Evolutionary conservation across 495 filamentous ascomycete genomes (phyloP).

Genomic region (Tuber indicum): DNA sequence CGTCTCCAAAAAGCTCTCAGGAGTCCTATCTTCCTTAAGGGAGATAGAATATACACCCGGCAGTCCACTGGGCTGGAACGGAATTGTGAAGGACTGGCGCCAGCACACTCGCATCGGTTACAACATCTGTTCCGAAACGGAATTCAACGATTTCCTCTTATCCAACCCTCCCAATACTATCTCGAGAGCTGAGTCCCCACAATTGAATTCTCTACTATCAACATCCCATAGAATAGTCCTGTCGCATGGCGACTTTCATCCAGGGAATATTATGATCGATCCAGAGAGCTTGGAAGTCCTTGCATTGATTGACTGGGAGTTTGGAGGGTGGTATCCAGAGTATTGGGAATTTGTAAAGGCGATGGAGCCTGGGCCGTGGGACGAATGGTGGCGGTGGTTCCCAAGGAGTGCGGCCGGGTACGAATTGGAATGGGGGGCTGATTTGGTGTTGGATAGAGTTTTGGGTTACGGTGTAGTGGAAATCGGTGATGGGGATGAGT

Average conservation of each 20-base stretch:
- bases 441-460: conserved; percentile 1
- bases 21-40: conserved; percentile 16
- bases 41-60: neutral
- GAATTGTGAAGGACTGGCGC: conserved; percentile 22
- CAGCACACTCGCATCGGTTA: neutral
- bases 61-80: conserved; percentile 13
- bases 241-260: conserved; percentile 47
- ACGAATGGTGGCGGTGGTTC: neutral
- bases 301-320: conserved; percentile 44
- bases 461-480: neutral
- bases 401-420: neutral
- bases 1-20: conserved; percentile 7
- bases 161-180: conserved; percentile 6
- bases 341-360: conserved; percentile 47
- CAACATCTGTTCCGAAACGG: conserved; percentile 15
- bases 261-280: conserved; percentile 44
- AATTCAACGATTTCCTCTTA: conserved; percentile 29
- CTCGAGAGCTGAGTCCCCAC: conserved; percentile 7
- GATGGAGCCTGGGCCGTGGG: conserved; percentile 9
- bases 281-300: conserved; percentile 41
- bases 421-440: neutral
- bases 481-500: neutral
- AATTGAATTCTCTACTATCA: conserved; percentile 14
- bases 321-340: conserved; percentile 44
- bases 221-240: conserved; percentile 24